Conservation (phyloP, 140 eudicot genomes). For the Cichorium intybus region DNA sequence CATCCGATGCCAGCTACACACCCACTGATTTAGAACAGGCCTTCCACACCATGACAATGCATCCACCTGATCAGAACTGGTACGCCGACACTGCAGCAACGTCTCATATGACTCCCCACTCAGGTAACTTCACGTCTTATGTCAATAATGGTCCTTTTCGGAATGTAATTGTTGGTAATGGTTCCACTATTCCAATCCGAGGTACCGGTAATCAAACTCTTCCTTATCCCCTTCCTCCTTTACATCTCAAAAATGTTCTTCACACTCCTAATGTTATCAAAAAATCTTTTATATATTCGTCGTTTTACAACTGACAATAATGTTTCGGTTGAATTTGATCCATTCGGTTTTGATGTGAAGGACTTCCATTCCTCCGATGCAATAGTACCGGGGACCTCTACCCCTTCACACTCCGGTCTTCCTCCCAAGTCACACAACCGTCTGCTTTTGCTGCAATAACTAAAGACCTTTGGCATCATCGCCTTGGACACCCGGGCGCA, state of each 20-base stretch:
- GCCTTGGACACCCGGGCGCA: too few species aligned
- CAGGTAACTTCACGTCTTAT: slow-evolving; percentile 1
- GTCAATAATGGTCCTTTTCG: background rate
- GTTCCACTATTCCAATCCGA: too few species aligned
- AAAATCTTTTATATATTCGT: slow-evolving; percentile 10
- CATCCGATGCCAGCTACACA: background rate
- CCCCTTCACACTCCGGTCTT: background rate
- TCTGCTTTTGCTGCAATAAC: too few species aligned
- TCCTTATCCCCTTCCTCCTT: too few species aligned
- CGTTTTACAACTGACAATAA: slow-evolving; percentile 11
- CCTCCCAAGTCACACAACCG: too few species aligned
- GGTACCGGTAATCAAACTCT: too few species aligned
- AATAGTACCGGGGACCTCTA: background rate
- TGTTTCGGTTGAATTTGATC: slow-evolving; percentile 11
- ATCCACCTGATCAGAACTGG: background rate
- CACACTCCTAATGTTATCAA: too few species aligned
- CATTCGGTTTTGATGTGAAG: too few species aligned
- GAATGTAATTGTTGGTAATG: too few species aligned
- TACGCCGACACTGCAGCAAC: background rate
- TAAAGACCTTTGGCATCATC: too few species aligned
- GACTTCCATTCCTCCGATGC: background rate
- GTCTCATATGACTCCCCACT: background rate
- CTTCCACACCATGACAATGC: too few species aligned
- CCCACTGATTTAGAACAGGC: background rate
- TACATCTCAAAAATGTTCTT: too few species aligned